A percentile compares a stretch with the other conserved stretches of the same genome.
Conservation (phyloP, 2,329 filamentous ascomycete species). For the Penicillium rolfsii region DNA sequence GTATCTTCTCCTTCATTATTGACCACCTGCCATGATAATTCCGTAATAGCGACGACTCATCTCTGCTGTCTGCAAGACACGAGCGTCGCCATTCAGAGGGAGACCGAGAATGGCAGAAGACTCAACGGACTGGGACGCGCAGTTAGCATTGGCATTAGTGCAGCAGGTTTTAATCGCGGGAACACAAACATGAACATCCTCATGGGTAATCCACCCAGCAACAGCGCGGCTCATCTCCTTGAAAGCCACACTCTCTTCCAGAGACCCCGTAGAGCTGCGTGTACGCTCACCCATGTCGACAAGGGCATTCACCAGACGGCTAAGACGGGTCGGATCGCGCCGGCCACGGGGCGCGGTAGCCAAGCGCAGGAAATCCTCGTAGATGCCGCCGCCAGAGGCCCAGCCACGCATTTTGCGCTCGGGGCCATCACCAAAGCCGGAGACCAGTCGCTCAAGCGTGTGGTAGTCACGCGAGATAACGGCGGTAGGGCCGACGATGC, state of each 20-base stretch:
- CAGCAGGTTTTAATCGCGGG: background rate
- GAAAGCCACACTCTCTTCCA: conserved; percentile 71
- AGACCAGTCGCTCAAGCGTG: conserved; percentile 68
- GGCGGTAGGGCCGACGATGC: conserved; percentile 76
- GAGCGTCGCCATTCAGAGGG: conserved; percentile 70
- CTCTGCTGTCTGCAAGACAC: conserved; percentile 70
- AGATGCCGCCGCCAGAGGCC: conserved; percentile 79
- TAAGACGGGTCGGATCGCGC: conserved; percentile 47
- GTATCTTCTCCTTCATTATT: conserved; percentile 27
- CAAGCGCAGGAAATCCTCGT: conserved; percentile 64
- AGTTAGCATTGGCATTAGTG: conserved; percentile 5
- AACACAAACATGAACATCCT: conserved; percentile 60
- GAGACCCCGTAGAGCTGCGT: conserved; percentile 56
- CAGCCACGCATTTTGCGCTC: conserved; percentile 69
- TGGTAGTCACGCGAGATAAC: conserved; percentile 82
- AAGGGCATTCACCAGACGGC: conserved; percentile 54
- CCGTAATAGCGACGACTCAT: conserved; percentile 71
- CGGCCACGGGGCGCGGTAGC: conserved; percentile 45
- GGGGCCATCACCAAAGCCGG: conserved; percentile 67
- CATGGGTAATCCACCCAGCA: conserved; percentile 66
- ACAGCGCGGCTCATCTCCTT: conserved; percentile 80
- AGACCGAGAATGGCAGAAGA: conserved; percentile 46
- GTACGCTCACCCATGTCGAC: conserved; percentile 45
- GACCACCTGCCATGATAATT: conserved; percentile 60
- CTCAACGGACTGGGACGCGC: conserved; percentile 34